Percentiles rank a stretch among this genome's conserved stretches.
Conservation (phyloP, 148 eudicot genomes). For the Nepenthes mirabilis region DNA sequence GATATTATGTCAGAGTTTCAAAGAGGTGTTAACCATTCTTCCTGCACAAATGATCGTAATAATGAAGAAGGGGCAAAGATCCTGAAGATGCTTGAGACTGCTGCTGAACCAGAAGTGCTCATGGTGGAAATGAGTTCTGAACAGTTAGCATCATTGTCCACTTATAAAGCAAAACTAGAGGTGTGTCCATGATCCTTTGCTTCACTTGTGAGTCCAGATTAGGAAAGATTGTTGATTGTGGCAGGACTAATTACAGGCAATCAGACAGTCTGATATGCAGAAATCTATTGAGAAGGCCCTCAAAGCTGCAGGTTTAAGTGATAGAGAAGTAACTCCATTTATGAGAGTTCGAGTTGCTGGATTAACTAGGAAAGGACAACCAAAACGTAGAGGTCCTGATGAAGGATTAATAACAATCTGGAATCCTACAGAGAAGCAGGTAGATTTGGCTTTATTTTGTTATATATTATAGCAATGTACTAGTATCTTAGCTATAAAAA, state of each 20-base stretch:
- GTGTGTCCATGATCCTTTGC: slow-evolving; percentile 19
- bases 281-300: slow-evolving; percentile 63
- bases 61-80: slow-evolving; percentile 78
- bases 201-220: slow-evolving; percentile 5
- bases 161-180: slow-evolving; percentile 63
- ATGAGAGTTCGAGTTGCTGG: slow-evolving; percentile 84
- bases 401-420: slow-evolving; percentile 84
- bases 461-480: not conserved
- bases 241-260: slow-evolving; percentile 32
- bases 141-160: slow-evolving; percentile 52
- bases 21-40: slow-evolving; percentile 19
- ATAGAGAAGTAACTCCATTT: slow-evolving; percentile 74
- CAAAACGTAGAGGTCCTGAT: slow-evolving; percentile 13
- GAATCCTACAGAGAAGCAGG: slow-evolving; percentile 89
- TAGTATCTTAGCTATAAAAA: not conserved
- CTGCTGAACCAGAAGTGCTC: slow-evolving; percentile 84
- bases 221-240: slow-evolving; percentile 3
- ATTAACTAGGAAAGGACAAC: slow-evolving; percentile 20
- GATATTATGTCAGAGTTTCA: slow-evolving; percentile 62
- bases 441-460: slow-evolving; percentile 3
- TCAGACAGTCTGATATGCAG: slow-evolving; percentile 50
- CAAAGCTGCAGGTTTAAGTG: slow-evolving; percentile 57
- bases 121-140: slow-evolving; percentile 93
- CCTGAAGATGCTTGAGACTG: slow-evolving; percentile 62
- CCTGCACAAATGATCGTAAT: slow-evolving; percentile 23